Base-by-base conservation (phyloP, 2,329 filamentous ascomycete genomes). In the Hortaea sp. region DNA sequence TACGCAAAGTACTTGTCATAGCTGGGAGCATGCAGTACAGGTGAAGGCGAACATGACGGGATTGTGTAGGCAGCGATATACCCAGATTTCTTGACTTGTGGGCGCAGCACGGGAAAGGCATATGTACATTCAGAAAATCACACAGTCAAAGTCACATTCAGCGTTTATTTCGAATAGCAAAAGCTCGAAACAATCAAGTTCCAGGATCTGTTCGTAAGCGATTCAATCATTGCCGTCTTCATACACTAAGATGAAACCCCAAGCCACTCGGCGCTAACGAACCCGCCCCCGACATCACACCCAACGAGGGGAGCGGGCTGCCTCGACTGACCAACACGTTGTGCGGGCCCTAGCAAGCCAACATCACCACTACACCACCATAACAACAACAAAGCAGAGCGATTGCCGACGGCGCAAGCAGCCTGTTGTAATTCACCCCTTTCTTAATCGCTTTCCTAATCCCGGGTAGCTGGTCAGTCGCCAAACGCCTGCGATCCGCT, bases 1-100 rank as follows among this genome's bases (percentile, higher is more conserved):
- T 97, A 95, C 70, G 79, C 79, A 2, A 82, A 82, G 62, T 95
- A 85, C 84, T 64, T 74, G 44, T 50, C 44, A 29, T 51, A 39
- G 13, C 7, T 9, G 32, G 4, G 32, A 20, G 20, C 20, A 20
- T 20, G 20, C 20, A 20, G 20, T 20, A 20, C 20, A 20, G 20
- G 39, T 20, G 20, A 20, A 20, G 20, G 20, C 20, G 20, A 20
- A 20, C 20, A 20, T 20, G 20, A 20, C 20, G 20, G 20, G 20
- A 20, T 20, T 20, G 20, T 12, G n/a, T 12, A 39, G 37, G 37
- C 37, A 39, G 13, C 37, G 37, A 39, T n/a, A 39, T 39, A 39
- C 37, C 37, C 37, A 39, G 7, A 5, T n/a, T 20, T 39, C 37
- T 39, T 13, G 11, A 13, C 37, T 39, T 39, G 11, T 39, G 11